phyloP scores from a whole-genome alignment of 164 flowering plant genomes.

The Stephania cephalantha region DNA sequence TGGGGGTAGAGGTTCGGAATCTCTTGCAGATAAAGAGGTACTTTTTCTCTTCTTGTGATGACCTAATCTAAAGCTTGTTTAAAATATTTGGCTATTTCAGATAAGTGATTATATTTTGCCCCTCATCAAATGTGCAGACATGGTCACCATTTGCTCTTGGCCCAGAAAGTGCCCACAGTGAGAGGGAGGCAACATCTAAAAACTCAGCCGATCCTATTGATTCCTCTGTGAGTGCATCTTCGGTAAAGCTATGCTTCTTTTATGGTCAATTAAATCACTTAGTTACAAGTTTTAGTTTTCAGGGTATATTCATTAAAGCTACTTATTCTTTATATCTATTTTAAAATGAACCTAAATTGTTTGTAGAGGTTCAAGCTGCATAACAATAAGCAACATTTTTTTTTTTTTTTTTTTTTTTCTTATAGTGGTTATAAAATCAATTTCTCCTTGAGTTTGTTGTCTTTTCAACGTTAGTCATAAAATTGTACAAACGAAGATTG shows the following conservation, averaged over 20 bases:
- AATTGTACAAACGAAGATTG: no score
- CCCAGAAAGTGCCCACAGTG: conserved; percentile 27
- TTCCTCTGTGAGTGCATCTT: conserved; percentile 38
- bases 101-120: neutral
- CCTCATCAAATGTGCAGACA: conserved; percentile 36
- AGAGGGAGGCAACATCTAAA: conserved; percentile 21
- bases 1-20: conserved; percentile 16
- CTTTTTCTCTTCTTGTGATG: neutral
- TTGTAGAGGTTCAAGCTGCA: no score
- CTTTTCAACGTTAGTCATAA: no score
- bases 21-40: conserved; percentile 57
- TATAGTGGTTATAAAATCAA: no score
- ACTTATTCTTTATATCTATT: no score
- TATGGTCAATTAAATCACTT: neutral
- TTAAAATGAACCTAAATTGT: no score
- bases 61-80: neutral
- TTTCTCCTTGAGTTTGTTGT: no score
- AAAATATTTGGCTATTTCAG: neutral
- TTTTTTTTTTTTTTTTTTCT: no score
- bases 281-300: neutral
- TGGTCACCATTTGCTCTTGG: conserved; percentile 70
- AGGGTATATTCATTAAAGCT: no score
- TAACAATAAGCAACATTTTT: no score
- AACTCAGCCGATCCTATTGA: conserved; percentile 32
- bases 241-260: neutral